These are phyloP conservation scores for Phaeodactylum tricornutum DNA, from an alignment of 108 stramenopile genomes.

Conservation along the genomic window DNA sequence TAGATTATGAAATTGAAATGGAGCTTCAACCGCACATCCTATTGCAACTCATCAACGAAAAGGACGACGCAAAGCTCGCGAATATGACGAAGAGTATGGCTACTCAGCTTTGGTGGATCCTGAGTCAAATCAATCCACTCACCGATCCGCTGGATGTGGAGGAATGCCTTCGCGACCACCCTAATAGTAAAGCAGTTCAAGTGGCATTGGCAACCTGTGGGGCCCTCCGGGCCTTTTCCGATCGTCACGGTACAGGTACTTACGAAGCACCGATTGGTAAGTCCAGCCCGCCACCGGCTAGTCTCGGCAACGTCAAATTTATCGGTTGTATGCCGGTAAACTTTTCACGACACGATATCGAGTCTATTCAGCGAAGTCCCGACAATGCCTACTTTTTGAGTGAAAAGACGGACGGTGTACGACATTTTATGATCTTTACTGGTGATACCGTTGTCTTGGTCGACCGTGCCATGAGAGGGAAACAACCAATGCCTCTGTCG, in stretches of 20 bases:
- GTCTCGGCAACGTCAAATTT: slow-evolving; percentile 56
- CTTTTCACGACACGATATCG: slow-evolving; percentile 88
- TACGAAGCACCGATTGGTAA: slow-evolving; percentile 26
- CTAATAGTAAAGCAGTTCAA: slow-evolving; percentile 37
- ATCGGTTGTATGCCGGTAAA: slow-evolving; percentile 94
- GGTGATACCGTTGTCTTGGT: slow-evolving; percentile 82
- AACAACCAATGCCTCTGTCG: slow-evolving; percentile 51
- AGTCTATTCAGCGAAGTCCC: slow-evolving; percentile 67
- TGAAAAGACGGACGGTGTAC: slow-evolving; percentile 96
- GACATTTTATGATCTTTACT: slow-evolving; percentile 87
- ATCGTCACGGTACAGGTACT: slow-evolving; percentile 21
- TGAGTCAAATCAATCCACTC: slow-evolving; percentile 64
- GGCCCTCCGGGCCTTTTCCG: slow-evolving; percentile 54
- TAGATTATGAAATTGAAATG: slow-evolving; percentile 78
- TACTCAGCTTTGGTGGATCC: slow-evolving; percentile 71
- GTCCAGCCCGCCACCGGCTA: slow-evolving; percentile 16
- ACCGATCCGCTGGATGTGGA: slow-evolving; percentile 73
- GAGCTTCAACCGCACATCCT: slow-evolving; percentile 44
- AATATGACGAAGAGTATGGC: slow-evolving; percentile 37
- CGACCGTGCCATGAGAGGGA: slow-evolving; percentile 82
- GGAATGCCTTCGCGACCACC: slow-evolving; percentile 56
- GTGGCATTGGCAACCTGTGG: slow-evolving; percentile 71
- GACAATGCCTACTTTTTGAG: slow-evolving; percentile 79
- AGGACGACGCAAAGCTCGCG: slow-evolving; percentile 28
- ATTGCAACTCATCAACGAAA: slow-evolving; percentile 49